Conservation (phyloP, 148 eudicot genomes). For the Rhododendron kiyosumense region DNA sequence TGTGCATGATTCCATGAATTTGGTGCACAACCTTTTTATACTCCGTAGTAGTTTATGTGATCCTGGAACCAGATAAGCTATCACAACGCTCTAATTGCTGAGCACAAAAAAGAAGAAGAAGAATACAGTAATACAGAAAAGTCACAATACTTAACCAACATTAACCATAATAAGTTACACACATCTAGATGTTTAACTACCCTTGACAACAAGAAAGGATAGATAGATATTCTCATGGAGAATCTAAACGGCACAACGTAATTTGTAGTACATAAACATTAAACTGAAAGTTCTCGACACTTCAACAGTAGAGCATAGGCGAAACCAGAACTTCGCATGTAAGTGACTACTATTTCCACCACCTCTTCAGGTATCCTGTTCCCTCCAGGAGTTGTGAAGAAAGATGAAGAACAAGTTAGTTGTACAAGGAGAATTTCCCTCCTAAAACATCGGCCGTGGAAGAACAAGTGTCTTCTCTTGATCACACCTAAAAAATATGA, state of each 20-base stretch:
- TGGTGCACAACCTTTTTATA: not conserved
- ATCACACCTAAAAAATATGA: constrained; percentile 3
- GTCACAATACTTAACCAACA: not conserved
- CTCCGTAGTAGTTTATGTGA: not conserved
- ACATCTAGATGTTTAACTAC: not conserved
- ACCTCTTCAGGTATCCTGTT: not conserved
- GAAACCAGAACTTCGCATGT: not conserved
- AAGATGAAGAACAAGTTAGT: constrained; percentile 1
- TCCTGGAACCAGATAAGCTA: not conserved
- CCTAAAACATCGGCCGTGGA: not conserved
- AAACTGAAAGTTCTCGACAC: not conserved
- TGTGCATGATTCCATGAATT: not conserved
- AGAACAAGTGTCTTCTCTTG: not conserved
- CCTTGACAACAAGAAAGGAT: not conserved
- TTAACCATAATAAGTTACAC: not conserved
- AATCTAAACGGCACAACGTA: not conserved
- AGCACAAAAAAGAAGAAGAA: not conserved
- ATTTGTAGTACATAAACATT: not conserved
- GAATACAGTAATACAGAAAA: not conserved
- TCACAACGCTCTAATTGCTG: not conserved
- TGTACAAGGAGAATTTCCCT: not conserved
- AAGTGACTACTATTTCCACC: not conserved
- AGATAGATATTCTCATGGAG: not conserved
- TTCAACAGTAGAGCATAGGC: not conserved
- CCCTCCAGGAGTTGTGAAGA: not conserved